Percentiles rank a stretch among this genome's conserved stretches.
Evolutionary conservation across 257 asterid species (phyloP).

Genomic region (Anisodus tanguticus): DNA sequence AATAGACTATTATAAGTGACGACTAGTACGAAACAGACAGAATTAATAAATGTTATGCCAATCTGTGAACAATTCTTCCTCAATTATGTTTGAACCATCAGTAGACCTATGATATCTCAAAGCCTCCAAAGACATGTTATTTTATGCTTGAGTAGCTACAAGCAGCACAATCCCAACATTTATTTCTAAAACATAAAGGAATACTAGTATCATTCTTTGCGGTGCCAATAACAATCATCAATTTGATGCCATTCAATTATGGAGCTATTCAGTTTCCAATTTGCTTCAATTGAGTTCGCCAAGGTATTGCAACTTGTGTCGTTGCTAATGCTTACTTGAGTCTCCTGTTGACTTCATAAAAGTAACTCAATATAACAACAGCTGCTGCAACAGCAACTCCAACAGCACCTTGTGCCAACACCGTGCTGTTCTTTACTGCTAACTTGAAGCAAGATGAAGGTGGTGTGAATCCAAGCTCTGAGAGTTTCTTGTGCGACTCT

Average conservation of each 20-base stretch:
- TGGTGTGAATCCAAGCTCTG: conserved; percentile 74
- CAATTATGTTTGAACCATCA: not conserved
- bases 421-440: conserved; percentile 41
- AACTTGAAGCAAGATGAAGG: conserved; percentile 42
- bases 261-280: conserved; percentile 13
- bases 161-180: conserved; percentile 22
- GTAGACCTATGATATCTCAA: not conserved
- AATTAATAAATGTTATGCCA: not conserved
- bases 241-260: not conserved
- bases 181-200: conserved; percentile 11
- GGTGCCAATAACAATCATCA: not conserved
- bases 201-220: not conserved
- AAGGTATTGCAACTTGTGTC: not conserved
- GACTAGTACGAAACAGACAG: not conserved
- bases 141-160: conserved; percentile 21
- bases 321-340: not conserved
- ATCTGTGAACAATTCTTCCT: not conserved
- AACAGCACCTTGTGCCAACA: conserved; percentile 36
- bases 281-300: not conserved
- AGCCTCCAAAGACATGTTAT: not conserved
- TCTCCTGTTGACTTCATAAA: conserved; percentile 44
- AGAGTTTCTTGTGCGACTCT: conserved; percentile 83
- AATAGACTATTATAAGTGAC: not conserved
- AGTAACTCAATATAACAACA: conserved; percentile 58
- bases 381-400: conserved; percentile 59